These are phyloP conservation scores for Lactifluus volemus DNA, from an alignment of 768 basidiomycete genomes.

Conservation along the genomic window DNA sequence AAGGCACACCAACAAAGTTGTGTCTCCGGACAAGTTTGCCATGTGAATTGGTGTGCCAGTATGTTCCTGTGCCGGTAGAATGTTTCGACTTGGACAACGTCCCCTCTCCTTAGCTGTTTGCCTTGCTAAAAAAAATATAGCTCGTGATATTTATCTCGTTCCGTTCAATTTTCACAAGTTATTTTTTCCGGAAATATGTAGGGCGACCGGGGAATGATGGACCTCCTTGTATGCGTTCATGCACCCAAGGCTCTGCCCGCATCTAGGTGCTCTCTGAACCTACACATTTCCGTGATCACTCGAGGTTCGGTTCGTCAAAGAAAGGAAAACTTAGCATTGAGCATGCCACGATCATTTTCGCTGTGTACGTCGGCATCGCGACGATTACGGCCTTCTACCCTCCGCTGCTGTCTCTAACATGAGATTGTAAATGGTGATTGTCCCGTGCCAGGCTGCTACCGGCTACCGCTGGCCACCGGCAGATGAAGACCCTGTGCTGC, in stretches of 20 bases:
- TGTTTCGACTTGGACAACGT: too few relatives aligned
- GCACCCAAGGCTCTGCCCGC: not conserved
- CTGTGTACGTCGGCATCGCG: not conserved
- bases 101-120: not conserved
- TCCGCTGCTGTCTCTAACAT: not conserved
- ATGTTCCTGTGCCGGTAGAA: not conserved
- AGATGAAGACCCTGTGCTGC: slow-evolving; percentile 1
- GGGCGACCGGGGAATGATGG: not conserved
- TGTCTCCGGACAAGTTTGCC: slow-evolving; percentile 20
- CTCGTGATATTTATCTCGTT: not conserved
- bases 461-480: not conserved
- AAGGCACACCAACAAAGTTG: slow-evolving; percentile 34
- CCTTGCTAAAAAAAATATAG: not conserved
- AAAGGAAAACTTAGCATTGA: not conserved
- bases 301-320: not conserved
- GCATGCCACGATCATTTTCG: not conserved
- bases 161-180: not conserved
- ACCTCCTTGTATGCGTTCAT: not conserved
- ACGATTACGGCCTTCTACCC: not conserved
- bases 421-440: not conserved
- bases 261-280: not conserved
- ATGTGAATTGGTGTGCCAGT: not conserved
- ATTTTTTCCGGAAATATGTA: not conserved
- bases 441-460: not conserved
- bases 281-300: not conserved